Evolutionary conservation across 2,329 filamentous ascomycete genomes (phyloP), one percentile per base, ranked within the genome.

Genomic region (Alternaria triticina): DNA sequence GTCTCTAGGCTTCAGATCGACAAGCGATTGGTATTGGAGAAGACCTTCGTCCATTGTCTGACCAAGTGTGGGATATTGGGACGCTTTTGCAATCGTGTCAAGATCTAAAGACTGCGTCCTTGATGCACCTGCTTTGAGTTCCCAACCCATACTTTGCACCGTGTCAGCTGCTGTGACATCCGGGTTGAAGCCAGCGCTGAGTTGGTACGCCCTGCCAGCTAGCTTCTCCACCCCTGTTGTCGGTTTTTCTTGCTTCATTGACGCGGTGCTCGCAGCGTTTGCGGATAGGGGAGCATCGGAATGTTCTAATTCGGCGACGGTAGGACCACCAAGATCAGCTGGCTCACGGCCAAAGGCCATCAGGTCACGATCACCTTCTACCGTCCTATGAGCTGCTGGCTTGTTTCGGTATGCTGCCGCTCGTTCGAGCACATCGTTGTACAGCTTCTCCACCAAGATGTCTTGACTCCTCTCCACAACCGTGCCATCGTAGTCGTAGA

Each of bases 21-120:
- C 86, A 52, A 99, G 87, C 30, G 87, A 85, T 73, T 92, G 90
- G 77, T 97, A 99, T 78, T 98, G 94, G 17, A 86, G 86, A 64
- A 99, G 90, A n/a, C 94, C 93, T 68, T 94, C 90, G 74, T 99
- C 93, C 83, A 98, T 91, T 3, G 96, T 91, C n/a, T 91, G 91
- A 1, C 96, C 96, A 11, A 99, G 83, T 0, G 93, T 97, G 23
- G 94, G 91, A 55, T 86, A 84, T 55, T 82, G 79, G 1, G 87
- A 85, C 17, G 85, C 84, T 56, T 85, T 85, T 1, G 91, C 90
- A 52, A 91, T 86, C 2, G 84, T 76, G 61, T 91, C 88, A 9
- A 97, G 84, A 65, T 94, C 87, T 12, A 99, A 81, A 36, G 92
- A 92, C 43, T 88, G 85, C 85, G 57, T 88, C 84, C 3, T 85